phyloP scores from a whole-genome alignment of 805 yeast genomes.

The Lipomyces kockii region DNA sequence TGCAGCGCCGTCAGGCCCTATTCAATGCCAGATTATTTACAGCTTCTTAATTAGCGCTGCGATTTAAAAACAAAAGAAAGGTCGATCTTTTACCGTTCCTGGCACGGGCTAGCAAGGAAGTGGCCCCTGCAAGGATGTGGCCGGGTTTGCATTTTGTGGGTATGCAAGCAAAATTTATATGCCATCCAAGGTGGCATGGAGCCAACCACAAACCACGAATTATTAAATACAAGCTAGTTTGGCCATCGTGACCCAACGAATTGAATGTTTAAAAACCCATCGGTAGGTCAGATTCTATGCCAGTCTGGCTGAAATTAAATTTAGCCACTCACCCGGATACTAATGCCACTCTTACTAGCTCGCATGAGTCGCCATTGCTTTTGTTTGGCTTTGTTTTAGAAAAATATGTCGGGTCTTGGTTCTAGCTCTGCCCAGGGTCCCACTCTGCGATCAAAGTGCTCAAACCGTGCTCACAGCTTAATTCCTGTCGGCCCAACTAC shows the following conservation, averaged over 20 bases:
- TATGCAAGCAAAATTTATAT: background rate
- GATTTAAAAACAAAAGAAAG: background rate
- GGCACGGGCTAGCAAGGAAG: background rate
- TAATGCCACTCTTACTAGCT: too few relatives aligned
- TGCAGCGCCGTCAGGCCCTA: too few relatives aligned
- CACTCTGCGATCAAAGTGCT: background rate
- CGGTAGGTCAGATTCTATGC: background rate
- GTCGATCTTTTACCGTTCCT: constrained; percentile 1
- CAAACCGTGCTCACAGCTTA: too few relatives aligned
- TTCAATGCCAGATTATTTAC: too few relatives aligned
- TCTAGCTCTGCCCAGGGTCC: background rate
- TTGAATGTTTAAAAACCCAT: too few relatives aligned
- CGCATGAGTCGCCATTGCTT: background rate
- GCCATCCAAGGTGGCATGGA: background rate
- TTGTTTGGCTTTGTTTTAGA: background rate
- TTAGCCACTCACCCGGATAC: too few relatives aligned
- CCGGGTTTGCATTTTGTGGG: background rate
- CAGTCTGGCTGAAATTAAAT: background rate
- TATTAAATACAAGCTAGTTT: background rate
- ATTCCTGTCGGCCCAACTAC: too few relatives aligned
- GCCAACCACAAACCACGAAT: background rate
- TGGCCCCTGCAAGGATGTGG: background rate
- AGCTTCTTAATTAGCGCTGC: too few relatives aligned
- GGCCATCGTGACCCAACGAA: background rate
- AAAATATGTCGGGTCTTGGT: background rate